phyloP scores from a whole-genome alignment of 78 protist genomes.

The Emiliania huxleyi region DNA sequence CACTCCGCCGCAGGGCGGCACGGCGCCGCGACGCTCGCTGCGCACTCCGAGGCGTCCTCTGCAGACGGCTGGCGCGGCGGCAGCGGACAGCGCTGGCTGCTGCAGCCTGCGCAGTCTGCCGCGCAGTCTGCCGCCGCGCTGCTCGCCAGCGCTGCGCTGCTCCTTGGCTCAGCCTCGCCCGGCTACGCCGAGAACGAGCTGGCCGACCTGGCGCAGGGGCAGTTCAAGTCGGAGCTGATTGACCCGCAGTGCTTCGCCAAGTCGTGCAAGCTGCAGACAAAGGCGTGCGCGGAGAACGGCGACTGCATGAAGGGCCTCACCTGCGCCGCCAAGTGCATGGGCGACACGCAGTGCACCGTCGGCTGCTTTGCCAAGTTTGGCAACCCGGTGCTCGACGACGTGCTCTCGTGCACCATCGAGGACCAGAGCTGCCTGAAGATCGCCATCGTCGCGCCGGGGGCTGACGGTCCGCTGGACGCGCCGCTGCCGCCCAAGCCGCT shows the following conservation, averaged over 20 bases:
- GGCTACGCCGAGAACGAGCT: conserved; percentile 2
- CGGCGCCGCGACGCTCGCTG: too few relatives aligned
- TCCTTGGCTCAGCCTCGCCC: not conserved
- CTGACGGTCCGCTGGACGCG: not conserved
- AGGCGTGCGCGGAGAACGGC: not conserved
- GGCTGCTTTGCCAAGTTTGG: conserved; percentile 19
- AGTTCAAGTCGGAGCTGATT: not conserved
- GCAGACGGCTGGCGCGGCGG: too few relatives aligned
- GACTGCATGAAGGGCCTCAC: conserved; percentile 16
- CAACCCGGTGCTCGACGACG: not conserved
- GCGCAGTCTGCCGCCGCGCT: too few relatives aligned
- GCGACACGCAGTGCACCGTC: not conserved
- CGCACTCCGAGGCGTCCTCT: too few relatives aligned
- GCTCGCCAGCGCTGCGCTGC: not conserved
- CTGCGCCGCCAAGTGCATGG: conserved; percentile 5
- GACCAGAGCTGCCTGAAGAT: not conserved
- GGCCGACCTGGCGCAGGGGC: not conserved
- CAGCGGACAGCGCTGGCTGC: too few relatives aligned
- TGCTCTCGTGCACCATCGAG: not conserved
- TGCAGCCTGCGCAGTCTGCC: too few relatives aligned
- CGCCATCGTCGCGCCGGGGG: not conserved
- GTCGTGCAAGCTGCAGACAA: not conserved
- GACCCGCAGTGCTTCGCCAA: not conserved
- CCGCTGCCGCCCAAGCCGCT: not conserved
- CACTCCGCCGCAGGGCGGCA: too few relatives aligned